Base-by-base conservation (phyloP, 495 filamentous ascomycete species). In the Letharia columbiana region DNA sequence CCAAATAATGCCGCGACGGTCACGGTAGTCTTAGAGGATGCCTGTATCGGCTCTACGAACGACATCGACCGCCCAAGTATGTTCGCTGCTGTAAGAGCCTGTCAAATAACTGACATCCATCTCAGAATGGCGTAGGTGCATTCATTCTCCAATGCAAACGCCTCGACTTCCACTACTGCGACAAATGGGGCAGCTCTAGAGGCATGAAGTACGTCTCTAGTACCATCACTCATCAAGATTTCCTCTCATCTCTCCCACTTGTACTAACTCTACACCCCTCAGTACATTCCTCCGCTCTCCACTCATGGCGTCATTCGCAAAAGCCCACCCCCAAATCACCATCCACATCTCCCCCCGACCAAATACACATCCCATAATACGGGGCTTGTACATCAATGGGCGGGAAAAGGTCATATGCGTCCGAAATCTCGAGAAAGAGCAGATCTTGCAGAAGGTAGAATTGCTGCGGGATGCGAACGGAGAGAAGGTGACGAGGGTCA, bases 131-230 rank as follows among this genome's bases (percentile, higher is more conserved):
- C 81, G 85, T 96, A 70, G 94, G 92, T 66, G 91, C 93, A 70
- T 98, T 98, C 80, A 90, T 98, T 76, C 83, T 96, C 66, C 92
- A 96, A 85, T 98, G 94, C 84, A 96, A 89, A 78, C 88, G 88
- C 68, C 82, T 98, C 74, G 90, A 96, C 74, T 89, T 98, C 73
- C 90, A 96, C 78, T 98, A 96, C 81, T 96, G 94, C 80, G 91
- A 97, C 80, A 91, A 87, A 83, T 90, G 88, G 9, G 94, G 92
- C 69, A 92, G 89, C 76, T 96, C 92, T 44, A 83, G 78, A 66
- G 94, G 94, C 74, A 97, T 98, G 92, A 92, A 93, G 92, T 96
- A 80, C 70, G 86, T 78, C 57, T n/a, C 54, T 65, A 33, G 28
- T 17, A 18, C 18, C 20, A 58, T 37, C 23, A 28, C 23, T 4